Evolutionary conservation across 352 stramenopile genomes (phyloP), one percentile per base, ranked within the genome.

Genomic region (Pythium graminicola): DNA sequence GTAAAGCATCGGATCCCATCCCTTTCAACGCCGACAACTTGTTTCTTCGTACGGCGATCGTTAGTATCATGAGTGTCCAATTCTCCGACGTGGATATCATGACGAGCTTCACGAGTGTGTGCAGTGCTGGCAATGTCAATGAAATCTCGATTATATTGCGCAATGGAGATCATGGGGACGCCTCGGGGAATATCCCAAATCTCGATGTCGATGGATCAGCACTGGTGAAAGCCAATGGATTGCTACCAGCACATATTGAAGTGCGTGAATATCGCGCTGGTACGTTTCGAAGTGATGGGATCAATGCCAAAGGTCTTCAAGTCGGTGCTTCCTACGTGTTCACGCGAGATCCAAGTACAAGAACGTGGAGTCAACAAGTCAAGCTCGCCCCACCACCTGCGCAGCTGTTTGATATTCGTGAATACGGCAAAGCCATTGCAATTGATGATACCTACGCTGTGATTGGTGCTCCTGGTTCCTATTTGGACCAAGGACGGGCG

Each of bases 281-380:
- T 0, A 85, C 81, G 3, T 92, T 81, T 54, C 69, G 70, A 16
- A 70, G 60, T 10, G 83, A 86, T 50, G 83, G 81, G 0, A 26
- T 57, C 9, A 64, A 61, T 17, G 66, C 76, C 6, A 91, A 90
- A 49, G 83, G 83, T 8, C 31, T 81, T 9, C 78, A 89, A 36
- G 82, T 80, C 22, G 83, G 83, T 9, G 83, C 81, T 16, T 65
- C 64, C 7, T 93, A 93, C 23, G 41, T 92, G 0, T 93, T 89
- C 49, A 50, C 29, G 2, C 62, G 72, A 5, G 55, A 76, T 22
- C 33, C 42, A 0, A 32, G 51, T 3, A 63, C 57, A 2, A 57
- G 57, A 6, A 70, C 67, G 10, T 93, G 83, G 83, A 69, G 59
- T 0, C 78, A 89, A 29, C 49, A 61, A 8, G 41, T 54, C 20